A percentile compares a stretch with the other conserved stretches of the same genome.
Evolutionary conservation across 441 rosid species (phyloP).

Genomic region (Geranium incanum): DNA sequence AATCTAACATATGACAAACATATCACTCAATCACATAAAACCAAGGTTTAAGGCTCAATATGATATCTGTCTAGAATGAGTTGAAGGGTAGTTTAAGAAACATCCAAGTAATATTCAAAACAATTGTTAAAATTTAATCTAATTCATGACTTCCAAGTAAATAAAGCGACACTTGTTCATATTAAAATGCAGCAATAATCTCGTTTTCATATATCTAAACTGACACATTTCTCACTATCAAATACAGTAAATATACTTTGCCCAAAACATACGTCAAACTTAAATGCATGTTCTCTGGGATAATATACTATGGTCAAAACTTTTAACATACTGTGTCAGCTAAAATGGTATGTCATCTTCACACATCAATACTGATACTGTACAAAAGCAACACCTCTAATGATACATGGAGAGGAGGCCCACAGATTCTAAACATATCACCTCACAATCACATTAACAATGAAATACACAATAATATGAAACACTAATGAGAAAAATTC

Average conservation of each 20-base stretch:
- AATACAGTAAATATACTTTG: neutral
- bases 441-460: constrained; percentile 27
- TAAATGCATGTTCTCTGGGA: neutral
- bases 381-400: constrained; percentile 37
- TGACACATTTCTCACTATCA: too few species aligned
- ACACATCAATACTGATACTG: constrained; percentile 32
- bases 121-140: too few species aligned
- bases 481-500: constrained; percentile 35
- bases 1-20: too few species aligned
- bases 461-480: constrained; percentile 21
- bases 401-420: constrained; percentile 36
- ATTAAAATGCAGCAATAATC: too few species aligned
- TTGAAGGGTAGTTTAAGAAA: too few species aligned
- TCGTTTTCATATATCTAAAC: too few species aligned
- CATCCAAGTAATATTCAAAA: too few species aligned
- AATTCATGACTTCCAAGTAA: too few species aligned
- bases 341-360: constrained; percentile 26
- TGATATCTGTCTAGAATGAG: too few species aligned
- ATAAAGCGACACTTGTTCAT: too few species aligned
- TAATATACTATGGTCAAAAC: constrained; percentile 18
- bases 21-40: too few species aligned
- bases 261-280: neutral
- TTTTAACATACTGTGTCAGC: constrained; percentile 18
- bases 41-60: too few species aligned
- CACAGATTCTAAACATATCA: constrained; percentile 20